Evolutionary conservation across 2,329 filamentous ascomycete genomes (phyloP).

Genomic region (Eutypella sp.): DNA sequence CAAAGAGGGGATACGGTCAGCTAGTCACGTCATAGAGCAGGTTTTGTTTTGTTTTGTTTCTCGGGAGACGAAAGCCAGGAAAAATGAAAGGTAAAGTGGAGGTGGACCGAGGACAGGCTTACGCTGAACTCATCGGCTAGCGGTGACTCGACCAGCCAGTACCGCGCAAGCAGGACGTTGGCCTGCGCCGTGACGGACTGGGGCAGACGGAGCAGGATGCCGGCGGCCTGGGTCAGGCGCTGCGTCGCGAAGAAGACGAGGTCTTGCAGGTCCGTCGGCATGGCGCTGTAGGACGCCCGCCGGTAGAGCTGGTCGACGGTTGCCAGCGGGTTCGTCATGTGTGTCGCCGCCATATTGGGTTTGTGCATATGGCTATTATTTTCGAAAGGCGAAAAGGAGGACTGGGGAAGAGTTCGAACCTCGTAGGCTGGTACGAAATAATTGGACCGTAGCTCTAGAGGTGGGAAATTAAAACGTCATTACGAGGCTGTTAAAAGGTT

Average conservation of each 20-base stretch:
- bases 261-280: slow-evolving; percentile 67
- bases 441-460: background rate
- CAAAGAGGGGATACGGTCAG: too few relatives aligned
- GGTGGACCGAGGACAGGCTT: slow-evolving; percentile 13
- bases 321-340: slow-evolving; percentile 67
- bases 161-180: slow-evolving; percentile 74
- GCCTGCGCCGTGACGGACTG: slow-evolving; percentile 84
- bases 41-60: too few relatives aligned
- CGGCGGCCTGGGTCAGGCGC: slow-evolving; percentile 71
- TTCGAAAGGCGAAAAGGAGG: too few relatives aligned
- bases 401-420: too few relatives aligned
- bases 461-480: background rate
- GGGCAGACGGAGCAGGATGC: slow-evolving; percentile 75
- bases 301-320: slow-evolving; percentile 64
- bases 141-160: slow-evolving; percentile 61
- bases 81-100: too few relatives aligned
- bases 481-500: background rate
- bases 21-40: too few relatives aligned
- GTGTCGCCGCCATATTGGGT: slow-evolving; percentile 47
- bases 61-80: too few relatives aligned
- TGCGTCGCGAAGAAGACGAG: slow-evolving; percentile 67
- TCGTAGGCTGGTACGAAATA: too few relatives aligned
- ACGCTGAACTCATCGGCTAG: slow-evolving; percentile 56
- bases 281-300: slow-evolving; percentile 47
- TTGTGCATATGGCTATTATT: too few relatives aligned